Conservation (phyloP, 176 grass and related monocot genomes). For the Oryza glumipatula region DNA sequence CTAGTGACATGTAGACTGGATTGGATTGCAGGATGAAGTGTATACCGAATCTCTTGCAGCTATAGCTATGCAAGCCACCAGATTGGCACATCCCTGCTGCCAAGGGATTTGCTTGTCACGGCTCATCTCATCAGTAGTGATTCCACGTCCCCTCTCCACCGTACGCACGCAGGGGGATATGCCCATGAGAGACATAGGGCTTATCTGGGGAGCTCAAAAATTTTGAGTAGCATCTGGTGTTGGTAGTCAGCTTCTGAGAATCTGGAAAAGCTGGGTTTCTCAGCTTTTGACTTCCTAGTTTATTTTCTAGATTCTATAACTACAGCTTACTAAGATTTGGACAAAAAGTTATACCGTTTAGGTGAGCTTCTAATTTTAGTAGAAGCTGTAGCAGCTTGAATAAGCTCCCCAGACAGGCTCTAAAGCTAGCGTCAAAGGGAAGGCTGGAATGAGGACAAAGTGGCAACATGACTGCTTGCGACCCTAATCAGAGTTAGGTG, state of each 20-base stretch:
- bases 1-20: slow-evolving; percentile 8
- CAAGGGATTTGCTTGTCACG: slow-evolving; percentile 13
- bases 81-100: slow-evolving; percentile 30
- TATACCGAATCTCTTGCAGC: neutral
- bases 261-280: too few relatives aligned
- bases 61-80: slow-evolving; percentile 25
- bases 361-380: too few relatives aligned
- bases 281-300: too few relatives aligned
- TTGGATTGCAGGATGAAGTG: neutral
- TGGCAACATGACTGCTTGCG: slow-evolving; percentile 1
- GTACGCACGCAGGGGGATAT: neutral
- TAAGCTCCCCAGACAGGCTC: too few relatives aligned
- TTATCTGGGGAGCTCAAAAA: too few relatives aligned
- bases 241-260: too few relatives aligned
- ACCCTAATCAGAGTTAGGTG: neutral
- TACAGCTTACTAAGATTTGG: too few relatives aligned
- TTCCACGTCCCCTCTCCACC: neutral
- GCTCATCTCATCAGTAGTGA: neutral
- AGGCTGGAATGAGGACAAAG: neutral
- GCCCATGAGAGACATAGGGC: neutral
- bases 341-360: too few relatives aligned
- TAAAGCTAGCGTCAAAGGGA: neutral
- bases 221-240: too few relatives aligned
- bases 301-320: too few relatives aligned
- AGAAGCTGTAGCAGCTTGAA: neutral